These are phyloP conservation scores for Eutrema heterophyllum DNA, from an alignment of 345 rosid genomes.

Conservation along the genomic window DNA sequence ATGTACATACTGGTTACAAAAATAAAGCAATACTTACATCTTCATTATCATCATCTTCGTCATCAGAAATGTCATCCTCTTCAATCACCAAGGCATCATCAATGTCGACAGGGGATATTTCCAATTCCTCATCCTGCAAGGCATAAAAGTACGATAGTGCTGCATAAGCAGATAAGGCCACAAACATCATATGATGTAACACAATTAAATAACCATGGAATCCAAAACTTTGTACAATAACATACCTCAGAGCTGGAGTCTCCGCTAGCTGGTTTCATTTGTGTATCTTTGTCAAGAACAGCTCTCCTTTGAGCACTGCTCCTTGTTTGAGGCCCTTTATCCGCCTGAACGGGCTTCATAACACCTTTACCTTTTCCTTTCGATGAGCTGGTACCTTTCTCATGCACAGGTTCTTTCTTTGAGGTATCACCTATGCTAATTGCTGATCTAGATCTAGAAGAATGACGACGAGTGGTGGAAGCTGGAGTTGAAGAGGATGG, in stretches of 20 bases:
- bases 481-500: constrained; percentile 77
- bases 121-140: constrained; percentile 87
- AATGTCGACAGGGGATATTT: constrained; percentile 82
- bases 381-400: constrained; percentile 71
- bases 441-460: constrained; percentile 83
- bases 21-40: constrained; percentile 56
- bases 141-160: constrained; percentile 10
- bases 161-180: not conserved
- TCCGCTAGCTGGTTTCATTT: constrained; percentile 57
- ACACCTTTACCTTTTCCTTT: constrained; percentile 99
- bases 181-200: constrained; percentile 16
- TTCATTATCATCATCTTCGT: constrained; percentile 89
- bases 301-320: constrained; percentile 90
- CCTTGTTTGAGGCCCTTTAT: constrained; percentile 93
- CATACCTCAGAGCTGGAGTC: constrained; percentile 95
- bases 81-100: constrained; percentile 96
- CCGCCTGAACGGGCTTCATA: constrained; percentile 73
- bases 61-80: constrained; percentile 95
- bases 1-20: not conserved
- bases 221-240: not conserved
- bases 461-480: constrained; percentile 59
- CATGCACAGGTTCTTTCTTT: constrained; percentile 59
- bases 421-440: constrained; percentile 66
- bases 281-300: constrained; percentile 68
- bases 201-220: constrained; percentile 7